These are phyloP conservation scores for Coffea humblotiana DNA, from an alignment of 305 asterid species.

Conservation along the genomic window DNA sequence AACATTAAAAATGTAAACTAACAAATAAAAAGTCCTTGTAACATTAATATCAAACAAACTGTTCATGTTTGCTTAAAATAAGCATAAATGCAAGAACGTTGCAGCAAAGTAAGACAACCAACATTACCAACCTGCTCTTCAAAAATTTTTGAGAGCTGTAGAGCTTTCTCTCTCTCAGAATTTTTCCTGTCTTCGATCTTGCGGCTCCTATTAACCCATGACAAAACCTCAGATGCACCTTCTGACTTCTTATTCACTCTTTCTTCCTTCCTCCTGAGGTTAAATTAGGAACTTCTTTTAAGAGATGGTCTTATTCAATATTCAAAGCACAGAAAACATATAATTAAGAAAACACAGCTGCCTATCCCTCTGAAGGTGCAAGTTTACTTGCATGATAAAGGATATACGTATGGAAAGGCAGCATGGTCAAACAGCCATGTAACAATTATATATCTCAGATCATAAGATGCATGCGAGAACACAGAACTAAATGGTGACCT, in stretches of 20 bases:
- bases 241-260: constrained; percentile 70
- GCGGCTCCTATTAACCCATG: constrained; percentile 83
- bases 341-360: neutral
- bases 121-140: constrained; percentile 78
- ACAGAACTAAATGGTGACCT: neutral
- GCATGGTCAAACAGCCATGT: neutral
- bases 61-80: constrained; percentile 6
- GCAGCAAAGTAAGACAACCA: constrained; percentile 9
- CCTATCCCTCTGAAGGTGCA: neutral
- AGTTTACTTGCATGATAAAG: constrained; percentile 3
- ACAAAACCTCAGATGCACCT: constrained; percentile 66
- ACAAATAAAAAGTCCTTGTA: neutral
- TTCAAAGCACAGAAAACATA: neutral
- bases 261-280: constrained; percentile 79
- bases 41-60: constrained; percentile 4
- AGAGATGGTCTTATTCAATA: neutral
- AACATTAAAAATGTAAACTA: neutral
- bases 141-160: constrained; percentile 73
- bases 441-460: neutral
- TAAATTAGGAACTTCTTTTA: constrained; percentile 1
- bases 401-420: neutral
- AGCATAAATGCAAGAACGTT: neutral
- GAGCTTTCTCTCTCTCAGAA: constrained; percentile 69
- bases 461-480: neutral
- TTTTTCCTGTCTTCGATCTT: constrained; percentile 72